Base-by-base conservation (phyloP, 805 yeast genomes). In the Zygosaccharomyces lentus region DNA sequence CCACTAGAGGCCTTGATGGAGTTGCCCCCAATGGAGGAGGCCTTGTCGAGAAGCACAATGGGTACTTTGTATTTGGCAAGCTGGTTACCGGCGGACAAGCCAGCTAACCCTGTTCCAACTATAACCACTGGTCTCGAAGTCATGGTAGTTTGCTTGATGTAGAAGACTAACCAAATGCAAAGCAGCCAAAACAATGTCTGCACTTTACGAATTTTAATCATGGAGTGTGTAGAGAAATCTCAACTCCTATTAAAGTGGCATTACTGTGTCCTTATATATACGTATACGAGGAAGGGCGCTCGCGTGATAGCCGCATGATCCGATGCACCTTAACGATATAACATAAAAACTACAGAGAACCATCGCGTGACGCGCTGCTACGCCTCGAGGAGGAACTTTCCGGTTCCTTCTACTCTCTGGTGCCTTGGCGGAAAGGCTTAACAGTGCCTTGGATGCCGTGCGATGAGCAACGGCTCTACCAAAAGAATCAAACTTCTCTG, bases 1-100 rank as follows among this genome's bases (percentile, higher is more conserved):
- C 84, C 84, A 19, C 81, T 75, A 2, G 82, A 76, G 0, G 84
- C 84, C 60, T 78, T 79, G 45, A 73, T 71, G 2, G 83, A 78
- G 52, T 80, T 80, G 6, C 84, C 83, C 25, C 84, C 84, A 27
- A 76, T 57, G 24, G 67, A 66, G 10, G 62, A 63, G 0, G 72
- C 63, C 53, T 80, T 80, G 44, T 80, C 84, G 2, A 80, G 45
- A 6, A 80, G 47, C 0, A 71, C 56, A 3, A 79, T 77, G 0
- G 75, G 70, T 17, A 66, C 49, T 10, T 73, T 71, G 19, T 61
- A 51, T 34, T 69, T 61, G 19, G 63, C 58, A 16, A 75, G 52
- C 47, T 68, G 69, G 34, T 71, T 60, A 10, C 73, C 62, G 9
- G 77, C 67, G 3, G 78, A 67, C 26, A 79, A 56, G 1, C 83